Evolutionary conservation across 2,329 filamentous ascomycete genomes (phyloP), one percentile per base, ranked within the genome.

Genomic region (Magnaporthales sp.): DNA sequence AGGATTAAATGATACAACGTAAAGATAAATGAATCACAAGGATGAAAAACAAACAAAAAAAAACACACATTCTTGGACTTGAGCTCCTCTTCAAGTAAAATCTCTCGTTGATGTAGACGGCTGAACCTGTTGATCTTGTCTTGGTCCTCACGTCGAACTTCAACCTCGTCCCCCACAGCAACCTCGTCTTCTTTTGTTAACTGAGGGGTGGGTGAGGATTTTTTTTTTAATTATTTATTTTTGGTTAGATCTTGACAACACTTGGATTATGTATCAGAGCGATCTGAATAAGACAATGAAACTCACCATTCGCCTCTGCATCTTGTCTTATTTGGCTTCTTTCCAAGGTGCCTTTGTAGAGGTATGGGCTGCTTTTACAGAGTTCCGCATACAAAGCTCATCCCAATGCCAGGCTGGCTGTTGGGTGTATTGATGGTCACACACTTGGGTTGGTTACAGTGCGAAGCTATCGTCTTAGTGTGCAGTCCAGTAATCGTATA

Each of bases 61-160:
- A 46, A 24, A 66, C 70, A 63, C 31, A 93, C 94, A 77, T 88
- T 88, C 77, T 96, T 97, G 6, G 79, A 77, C 75, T 90, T 90
- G 70, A 98, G 80, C 72, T 95, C 88, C 63, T 96, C 93, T 75
- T 96, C 89, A 3, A 98, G 77, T 3, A 83, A 78, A 38, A 90
- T 84, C 76, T 97, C 91, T 65, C 91, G 90, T 76, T 96, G 92
- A 77, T 99, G 95, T 69, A 99, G 83, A 61, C 93, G 89, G 78
- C 93, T 97, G 83, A 99, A 99, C 70, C 89, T 90, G 80, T 99
- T 99, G 86, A 99, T 99, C 80, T 95, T 96, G 81, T 98, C 93
- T 79, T 99, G 95, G 77, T 99, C 95, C 77, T 98, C 93, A 74
- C 93, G 91, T 68, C 95, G 91, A 68, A 99, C 95, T 78, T 97